These are phyloP conservation scores for Aspergillus aculeatinus DNA, from an alignment of 2,329 filamentous ascomycete genomes.

Conservation along the genomic window DNA sequence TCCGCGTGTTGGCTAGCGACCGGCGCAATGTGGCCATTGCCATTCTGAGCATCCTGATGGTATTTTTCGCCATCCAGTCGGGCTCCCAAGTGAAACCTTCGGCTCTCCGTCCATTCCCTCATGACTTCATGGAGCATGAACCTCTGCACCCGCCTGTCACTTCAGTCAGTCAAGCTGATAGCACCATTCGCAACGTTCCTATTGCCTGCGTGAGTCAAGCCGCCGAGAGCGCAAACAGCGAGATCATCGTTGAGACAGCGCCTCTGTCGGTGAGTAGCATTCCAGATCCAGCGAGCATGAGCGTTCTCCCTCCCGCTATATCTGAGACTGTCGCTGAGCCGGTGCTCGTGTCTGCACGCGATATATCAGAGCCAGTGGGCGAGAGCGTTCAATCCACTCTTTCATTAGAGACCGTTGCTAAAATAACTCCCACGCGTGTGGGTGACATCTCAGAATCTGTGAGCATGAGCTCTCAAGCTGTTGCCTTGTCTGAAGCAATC, in stretches of 20 bases:
- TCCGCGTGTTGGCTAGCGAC: slow-evolving; percentile 53
- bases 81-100: slow-evolving; percentile 4
- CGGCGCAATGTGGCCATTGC: slow-evolving; percentile 54
- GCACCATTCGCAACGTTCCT: neutral
- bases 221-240: neutral
- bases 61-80: slow-evolving; percentile 38
- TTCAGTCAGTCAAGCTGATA: slow-evolving; percentile 7
- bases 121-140: slow-evolving; percentile 10
- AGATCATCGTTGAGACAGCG: neutral
- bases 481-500: neutral
- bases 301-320: neutral
- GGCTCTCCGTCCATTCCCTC: slow-evolving; percentile 18
- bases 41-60: slow-evolving; percentile 45
- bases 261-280: neutral
- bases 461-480: neutral
- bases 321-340: neutral
- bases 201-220: neutral
- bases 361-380: neutral
- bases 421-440: neutral
- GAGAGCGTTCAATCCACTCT: neutral
- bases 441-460: neutral
- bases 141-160: slow-evolving; percentile 3
- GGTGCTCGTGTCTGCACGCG: neutral
- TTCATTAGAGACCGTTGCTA: neutral
- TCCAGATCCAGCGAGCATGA: neutral